These are phyloP conservation scores for Triticum aestivum DNA, from an alignment of 176 grass and related monocot genomes.

Conservation along the genomic window IWGSC_CS_RefSeq_v2.1 NC_057800.1:549946825-549947324, in stretches of 20 bases:
- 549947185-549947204: no score
- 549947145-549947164: no score
- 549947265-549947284: no score
- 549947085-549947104: not conserved
- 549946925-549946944: no score
- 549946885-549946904: not conserved
- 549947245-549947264: no score
- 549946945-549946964: not conserved
- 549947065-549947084: not conserved
- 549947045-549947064: not conserved
- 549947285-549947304: no score
- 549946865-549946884: not conserved
- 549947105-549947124: no score
- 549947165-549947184: no score
- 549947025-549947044: not conserved
- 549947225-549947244: no score
- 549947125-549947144: no score
- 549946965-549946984: not conserved
- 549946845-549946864: not conserved
- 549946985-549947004: constrained; percentile 12
- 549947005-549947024: not conserved
- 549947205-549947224: no score
- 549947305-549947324: no score
- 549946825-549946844: constrained; percentile 20
- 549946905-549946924: not conserved